Conservation (phyloP, 495 filamentous ascomycete genomes). For the Penicillium odoratum region DNA sequence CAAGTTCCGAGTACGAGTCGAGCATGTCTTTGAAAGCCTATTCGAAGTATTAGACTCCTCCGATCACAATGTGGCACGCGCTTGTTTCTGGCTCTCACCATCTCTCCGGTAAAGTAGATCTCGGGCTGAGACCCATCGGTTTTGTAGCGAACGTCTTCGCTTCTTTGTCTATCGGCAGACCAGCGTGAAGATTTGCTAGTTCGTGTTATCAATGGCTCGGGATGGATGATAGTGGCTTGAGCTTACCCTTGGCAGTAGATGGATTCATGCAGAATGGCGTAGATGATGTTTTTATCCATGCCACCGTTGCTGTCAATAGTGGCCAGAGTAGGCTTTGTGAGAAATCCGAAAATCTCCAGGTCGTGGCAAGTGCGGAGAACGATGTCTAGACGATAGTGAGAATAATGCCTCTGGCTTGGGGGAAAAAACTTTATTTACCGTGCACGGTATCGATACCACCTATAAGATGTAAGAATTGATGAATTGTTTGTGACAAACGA, state of each 20-base stretch:
- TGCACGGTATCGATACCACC: slow-evolving; percentile 70
- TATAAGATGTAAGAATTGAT: slow-evolving; percentile 24
- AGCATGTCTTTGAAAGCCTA: slow-evolving; percentile 77
- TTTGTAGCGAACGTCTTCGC: slow-evolving; percentile 43
- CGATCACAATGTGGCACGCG: background rate
- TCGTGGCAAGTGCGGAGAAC: slow-evolving; percentile 68
- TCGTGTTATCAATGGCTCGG: slow-evolving; percentile 17
- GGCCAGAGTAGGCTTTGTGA: slow-evolving; percentile 69
- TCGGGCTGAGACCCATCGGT: slow-evolving; percentile 49
- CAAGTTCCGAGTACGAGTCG: slow-evolving; percentile 70
- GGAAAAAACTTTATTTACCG: slow-evolving; percentile 30
- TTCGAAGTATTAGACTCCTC: slow-evolving; percentile 10
- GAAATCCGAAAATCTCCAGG: slow-evolving; percentile 65
- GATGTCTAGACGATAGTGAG: slow-evolving; percentile 47
- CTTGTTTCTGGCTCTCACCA: slow-evolving; percentile 46
- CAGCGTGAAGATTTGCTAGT: slow-evolving; percentile 56
- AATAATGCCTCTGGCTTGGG: background rate
- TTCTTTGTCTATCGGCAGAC: slow-evolving; percentile 58
- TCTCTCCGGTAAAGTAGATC: slow-evolving; percentile 86
- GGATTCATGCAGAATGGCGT: slow-evolving; percentile 82
- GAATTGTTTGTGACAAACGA: background rate
- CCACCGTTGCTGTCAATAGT: slow-evolving; percentile 62
- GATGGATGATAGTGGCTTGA: background rate
- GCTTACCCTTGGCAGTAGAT: slow-evolving; percentile 69
- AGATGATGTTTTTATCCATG: slow-evolving; percentile 77